These are phyloP conservation scores for Solanum dulcamara DNA, from an alignment of 257 asterid genomes.

Conservation along the genomic window DNA sequence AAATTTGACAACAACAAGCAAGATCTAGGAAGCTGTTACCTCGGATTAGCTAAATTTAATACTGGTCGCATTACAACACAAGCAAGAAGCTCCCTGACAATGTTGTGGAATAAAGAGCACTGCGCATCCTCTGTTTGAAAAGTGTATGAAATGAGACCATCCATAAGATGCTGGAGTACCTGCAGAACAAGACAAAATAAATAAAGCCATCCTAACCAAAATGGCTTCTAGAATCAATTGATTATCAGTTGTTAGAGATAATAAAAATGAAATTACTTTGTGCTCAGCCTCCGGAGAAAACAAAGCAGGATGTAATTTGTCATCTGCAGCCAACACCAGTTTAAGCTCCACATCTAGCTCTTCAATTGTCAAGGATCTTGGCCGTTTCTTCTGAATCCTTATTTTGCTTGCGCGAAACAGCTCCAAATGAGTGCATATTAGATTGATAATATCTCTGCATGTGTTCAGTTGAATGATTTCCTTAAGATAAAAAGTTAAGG, in stretches of 20 bases:
- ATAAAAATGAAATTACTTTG: constrained; percentile 41
- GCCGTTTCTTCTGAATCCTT: constrained; percentile 46
- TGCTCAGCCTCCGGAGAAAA: constrained; percentile 96
- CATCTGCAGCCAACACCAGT: constrained; percentile 60
- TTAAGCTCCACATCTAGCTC: constrained; percentile 61
- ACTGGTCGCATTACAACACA: constrained; percentile 91
- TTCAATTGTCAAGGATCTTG: constrained; percentile 41
- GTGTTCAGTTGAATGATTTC: constrained; percentile 2
- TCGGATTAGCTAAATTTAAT: constrained; percentile 80
- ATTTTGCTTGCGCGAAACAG: constrained; percentile 57
- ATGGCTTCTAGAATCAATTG: background rate
- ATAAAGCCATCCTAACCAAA: background rate
- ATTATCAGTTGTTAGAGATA: background rate
- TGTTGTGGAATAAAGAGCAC: constrained; percentile 66
- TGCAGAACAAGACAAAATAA: constrained; percentile 12
- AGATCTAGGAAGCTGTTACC: constrained; percentile 24
- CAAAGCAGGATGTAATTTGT: constrained; percentile 80
- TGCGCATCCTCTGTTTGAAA: constrained; percentile 65
- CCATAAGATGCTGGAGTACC: constrained; percentile 94
- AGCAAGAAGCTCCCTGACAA: constrained; percentile 81
- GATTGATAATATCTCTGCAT: constrained; percentile 62
- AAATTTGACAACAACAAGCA: constrained; percentile 3
- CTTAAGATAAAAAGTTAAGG: constrained; percentile 6
- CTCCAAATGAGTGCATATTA: constrained; percentile 56
- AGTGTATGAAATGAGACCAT: constrained; percentile 65